Evolutionary conservation across 352 stramenopile genomes (phyloP).

Genomic region (Phytophthora constricta): DNA sequence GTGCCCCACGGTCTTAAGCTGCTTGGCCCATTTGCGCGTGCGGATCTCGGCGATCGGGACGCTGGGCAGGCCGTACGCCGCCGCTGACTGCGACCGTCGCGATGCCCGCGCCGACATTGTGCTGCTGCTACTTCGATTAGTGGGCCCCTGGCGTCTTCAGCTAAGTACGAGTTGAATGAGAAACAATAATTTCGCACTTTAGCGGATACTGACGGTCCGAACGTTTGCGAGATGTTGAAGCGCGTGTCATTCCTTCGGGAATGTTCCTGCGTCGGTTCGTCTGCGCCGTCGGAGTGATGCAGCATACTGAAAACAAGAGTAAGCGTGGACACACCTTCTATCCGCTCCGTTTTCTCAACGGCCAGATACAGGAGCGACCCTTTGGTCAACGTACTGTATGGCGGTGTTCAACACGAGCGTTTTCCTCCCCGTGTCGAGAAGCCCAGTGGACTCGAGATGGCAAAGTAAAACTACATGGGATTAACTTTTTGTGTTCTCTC

Average conservation of each 20-base stretch:
- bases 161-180: too few relatives aligned
- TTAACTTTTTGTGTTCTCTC: slow-evolving; percentile 35
- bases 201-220: neutral
- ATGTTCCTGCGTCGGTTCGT: slow-evolving; percentile 7
- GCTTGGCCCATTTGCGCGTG: slow-evolving; percentile 76
- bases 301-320: neutral
- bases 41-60: slow-evolving; percentile 72
- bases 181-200: slow-evolving; percentile 22
- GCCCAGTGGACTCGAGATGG: too few relatives aligned
- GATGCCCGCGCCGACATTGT: slow-evolving; percentile 64
- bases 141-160: too few relatives aligned
- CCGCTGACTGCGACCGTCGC: slow-evolving; percentile 42
- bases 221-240: slow-evolving; percentile 28
- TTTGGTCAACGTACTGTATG: too few relatives aligned
- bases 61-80: slow-evolving; percentile 42
- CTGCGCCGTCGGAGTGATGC: neutral
- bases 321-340: neutral
- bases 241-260: neutral
- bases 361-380: too few relatives aligned
- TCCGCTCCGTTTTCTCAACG: too few relatives aligned
- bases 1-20: slow-evolving; percentile 75
- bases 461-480: slow-evolving; percentile 43
- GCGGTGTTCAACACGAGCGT: too few relatives aligned
- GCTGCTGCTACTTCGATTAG: slow-evolving; percentile 9
- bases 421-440: too few relatives aligned